Evolutionary conservation across 352 stramenopile genomes (phyloP).

Genomic region (Pythium phragmitis): DNA sequence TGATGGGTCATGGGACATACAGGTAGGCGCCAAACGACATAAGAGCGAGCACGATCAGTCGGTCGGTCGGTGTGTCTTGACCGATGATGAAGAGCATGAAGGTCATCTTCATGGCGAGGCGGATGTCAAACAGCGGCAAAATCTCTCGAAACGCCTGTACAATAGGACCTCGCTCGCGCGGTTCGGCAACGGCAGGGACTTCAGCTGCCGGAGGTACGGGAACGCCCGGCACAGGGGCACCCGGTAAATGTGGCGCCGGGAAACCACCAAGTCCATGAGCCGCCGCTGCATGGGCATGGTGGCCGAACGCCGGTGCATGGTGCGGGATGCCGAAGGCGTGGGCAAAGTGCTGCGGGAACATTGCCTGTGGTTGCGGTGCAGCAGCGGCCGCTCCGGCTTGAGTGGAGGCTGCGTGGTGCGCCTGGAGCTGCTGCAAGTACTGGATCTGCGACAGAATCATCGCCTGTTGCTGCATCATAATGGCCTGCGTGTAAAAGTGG

Average conservation of each 20-base stretch:
- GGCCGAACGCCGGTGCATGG: constrained; percentile 18
- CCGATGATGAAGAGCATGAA: constrained; percentile 90
- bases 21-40: constrained; percentile 78
- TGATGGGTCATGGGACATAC: constrained; percentile 26
- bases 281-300: constrained; percentile 7
- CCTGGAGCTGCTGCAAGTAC: constrained; percentile 68
- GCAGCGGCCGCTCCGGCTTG: not conserved
- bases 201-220: constrained; percentile 12
- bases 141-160: constrained; percentile 58
- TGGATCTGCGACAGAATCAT: constrained; percentile 81
- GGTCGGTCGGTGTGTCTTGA: constrained; percentile 76
- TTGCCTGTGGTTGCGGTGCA: constrained; percentile 11
- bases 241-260: not conserved
- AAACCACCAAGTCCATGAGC: not conserved
- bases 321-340: constrained; percentile 26
- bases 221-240: not conserved
- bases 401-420: constrained; percentile 27
- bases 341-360: constrained; percentile 25
- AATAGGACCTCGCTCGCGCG: constrained; percentile 30
- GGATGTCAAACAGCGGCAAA: constrained; percentile 63
- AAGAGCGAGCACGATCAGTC: constrained; percentile 68
- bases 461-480: constrained; percentile 79
- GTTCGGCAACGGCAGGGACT: constrained; percentile 4
- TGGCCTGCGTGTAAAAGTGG: constrained; percentile 46
- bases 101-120: constrained; percentile 80